phyloP scores from a whole-genome alignment of 495 filamentous ascomycete genomes.

The Parmelia sp. region DNA sequence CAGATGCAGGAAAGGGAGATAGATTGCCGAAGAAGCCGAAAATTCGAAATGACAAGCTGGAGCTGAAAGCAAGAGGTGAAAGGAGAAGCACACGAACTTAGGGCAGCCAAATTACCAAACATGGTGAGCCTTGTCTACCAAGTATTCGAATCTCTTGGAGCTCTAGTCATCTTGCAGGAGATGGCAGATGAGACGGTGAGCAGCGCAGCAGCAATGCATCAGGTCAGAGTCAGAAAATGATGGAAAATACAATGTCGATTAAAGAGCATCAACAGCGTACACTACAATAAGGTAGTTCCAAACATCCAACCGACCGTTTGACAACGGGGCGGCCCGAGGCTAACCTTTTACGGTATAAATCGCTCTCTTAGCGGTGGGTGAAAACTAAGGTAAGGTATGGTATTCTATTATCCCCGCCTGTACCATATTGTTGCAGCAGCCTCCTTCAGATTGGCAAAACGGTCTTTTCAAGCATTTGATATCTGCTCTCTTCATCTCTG shows the following conservation, averaged over 20 bases:
- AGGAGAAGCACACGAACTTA: slow-evolving; percentile 10
- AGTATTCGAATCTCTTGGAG: not conserved
- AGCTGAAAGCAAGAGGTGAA: not conserved
- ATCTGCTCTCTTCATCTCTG: too few species aligned
- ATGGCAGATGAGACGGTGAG: not conserved
- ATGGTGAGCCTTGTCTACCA: not conserved
- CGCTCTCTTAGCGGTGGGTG: too few species aligned
- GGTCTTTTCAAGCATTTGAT: not conserved
- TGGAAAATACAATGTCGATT: not conserved
- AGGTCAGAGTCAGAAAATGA: not conserved
- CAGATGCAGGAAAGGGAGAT: not conserved
- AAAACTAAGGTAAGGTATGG: too few species aligned
- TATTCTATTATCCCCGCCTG: too few species aligned
- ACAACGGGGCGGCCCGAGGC: not conserved
- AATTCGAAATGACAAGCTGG: not conserved
- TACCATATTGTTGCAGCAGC: too few species aligned
- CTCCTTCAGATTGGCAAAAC: not conserved
- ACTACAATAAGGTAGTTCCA: too few species aligned
- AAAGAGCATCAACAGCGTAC: not conserved
- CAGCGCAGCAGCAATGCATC: not conserved
- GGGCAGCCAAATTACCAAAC: slow-evolving; percentile 22
- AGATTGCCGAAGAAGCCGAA: not conserved
- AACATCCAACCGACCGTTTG: too few species aligned
- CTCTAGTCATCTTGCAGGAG: not conserved
- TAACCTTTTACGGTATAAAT: not conserved